Evolutionary conservation across 2,329 filamentous ascomycete species (phyloP), one percentile per base, ranked within the genome.

Genomic region (Diaporthe humulicola): DNA sequence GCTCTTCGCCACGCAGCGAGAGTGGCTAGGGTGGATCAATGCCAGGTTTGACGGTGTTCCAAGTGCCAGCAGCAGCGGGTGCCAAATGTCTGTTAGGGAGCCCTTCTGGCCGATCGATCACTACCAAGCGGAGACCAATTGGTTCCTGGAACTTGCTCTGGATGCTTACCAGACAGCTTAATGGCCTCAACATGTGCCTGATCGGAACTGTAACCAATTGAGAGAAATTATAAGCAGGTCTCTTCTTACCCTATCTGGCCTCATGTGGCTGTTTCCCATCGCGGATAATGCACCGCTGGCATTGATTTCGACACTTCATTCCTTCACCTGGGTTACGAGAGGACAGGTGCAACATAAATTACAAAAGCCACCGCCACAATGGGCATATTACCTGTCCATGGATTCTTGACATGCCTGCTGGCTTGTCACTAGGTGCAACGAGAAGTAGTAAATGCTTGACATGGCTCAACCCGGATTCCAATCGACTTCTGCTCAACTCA

Each of bases 41-140:
- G 70, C n/a, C 42, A 45, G 70, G 45, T 64, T 71, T 30, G 70
- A 45, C 45, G 56, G 56, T 19, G 28, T 60, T 50, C 30, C 56
- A 17, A 45, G 7, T 4, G 30, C 22, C 22, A 28, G 28, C 60
- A 33, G 40, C 28, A 33, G 42, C 9, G 28, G 54, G 14, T 71
- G 70, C 19, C 54, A 36, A 15, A 28, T 3, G 15, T 7, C 42
- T 17, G 56, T 71, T 14, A 48, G 17, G 70, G 33, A 60, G 42
- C 56, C 70, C 25, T 71, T 58, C 48, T 61, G 42, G 70, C 56
- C 70, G 28, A 71, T 61, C 15, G n/a, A 71, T 36, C 70, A 71
- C 45, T 71, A 71, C n/a, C 70, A 71, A 28, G n/a, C 38, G 3
- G 70, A 71, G 28, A 48, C 33, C 1, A 64, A 71, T 9, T 71